A percentile compares a stretch with the other conserved stretches of the same genome.
Evolutionary conservation across 371 early-diverging fungal species (phyloP).

Genomic region (Batkoa obscura): DNA sequence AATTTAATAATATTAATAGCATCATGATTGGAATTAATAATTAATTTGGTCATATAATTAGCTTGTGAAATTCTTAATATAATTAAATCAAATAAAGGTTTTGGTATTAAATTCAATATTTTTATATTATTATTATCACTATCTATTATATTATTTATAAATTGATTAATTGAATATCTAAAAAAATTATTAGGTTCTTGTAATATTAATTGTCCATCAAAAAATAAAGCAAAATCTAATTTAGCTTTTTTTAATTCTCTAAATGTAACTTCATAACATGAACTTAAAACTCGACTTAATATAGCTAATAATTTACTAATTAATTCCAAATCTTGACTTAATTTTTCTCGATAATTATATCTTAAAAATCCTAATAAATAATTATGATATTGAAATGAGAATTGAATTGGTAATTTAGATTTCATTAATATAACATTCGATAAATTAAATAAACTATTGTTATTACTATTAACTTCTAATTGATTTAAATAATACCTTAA

Average conservation of each 20-base stretch:
- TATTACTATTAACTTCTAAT: neutral
- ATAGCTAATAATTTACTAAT: conserved; percentile 28
- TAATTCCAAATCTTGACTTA: conserved; percentile 18
- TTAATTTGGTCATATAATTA: conserved; percentile 36
- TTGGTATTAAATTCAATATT: conserved; percentile 16
- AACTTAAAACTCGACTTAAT: conserved; percentile 27
- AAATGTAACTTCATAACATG: conserved; percentile 33
- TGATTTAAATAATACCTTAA: conserved; percentile 30
- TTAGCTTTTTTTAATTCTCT: conserved; percentile 41
- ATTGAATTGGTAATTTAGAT: conserved; percentile 24
- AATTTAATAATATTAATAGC: neutral
- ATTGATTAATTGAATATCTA: no score
- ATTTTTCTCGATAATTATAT: conserved; percentile 28
- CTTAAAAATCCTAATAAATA: conserved; percentile 40
- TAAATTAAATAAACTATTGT: conserved; percentile 15
- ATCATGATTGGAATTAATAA: conserved; percentile 4
- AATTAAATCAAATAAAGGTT: conserved; percentile 28
- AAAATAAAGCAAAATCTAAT: conserved; percentile 27
- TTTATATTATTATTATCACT: no score
- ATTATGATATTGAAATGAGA: conserved; percentile 32
- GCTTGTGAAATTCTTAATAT: conserved; percentile 34
- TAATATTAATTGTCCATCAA: conserved; percentile 43
- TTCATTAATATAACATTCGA: conserved; percentile 24
- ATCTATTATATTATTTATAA: no score
- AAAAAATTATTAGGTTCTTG: conserved; percentile 26